Base-by-base conservation (phyloP, 441 rosid genomes). In the Hura crepitans region DNA sequence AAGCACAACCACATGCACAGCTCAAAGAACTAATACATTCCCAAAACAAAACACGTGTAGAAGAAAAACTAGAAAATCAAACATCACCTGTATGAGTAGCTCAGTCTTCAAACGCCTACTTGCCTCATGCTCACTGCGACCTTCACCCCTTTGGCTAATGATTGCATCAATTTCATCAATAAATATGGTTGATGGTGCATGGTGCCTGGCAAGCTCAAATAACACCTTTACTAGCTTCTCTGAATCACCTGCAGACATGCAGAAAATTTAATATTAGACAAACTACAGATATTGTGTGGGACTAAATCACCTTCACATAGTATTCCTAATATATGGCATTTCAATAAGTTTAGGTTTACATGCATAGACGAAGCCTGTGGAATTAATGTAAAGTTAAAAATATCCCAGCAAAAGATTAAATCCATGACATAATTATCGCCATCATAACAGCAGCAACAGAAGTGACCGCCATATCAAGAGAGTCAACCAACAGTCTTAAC, bases 31-130 rank as follows among this genome's bases (percentile, higher is more conserved):
- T n/a, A 15, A 31, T 2, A 35, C 9, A 15, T 42, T 13, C 23
- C 25, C 10, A n/a, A 47, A 31, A 30, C 23, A 46, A 30, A 46
- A 18, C 13, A 27, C 25, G 53, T 23, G 22, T 39, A 13, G 11
- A 17, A 15, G 46, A 5, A 55, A 64, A 39, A 46, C 11, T 74
- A 37, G 13, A 22, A 71, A 62, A 71, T 67, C 35, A 70, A 69
- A 79, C 66, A 67, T 69, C 75, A 90, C 99, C 96, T 94, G 99
- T 72, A 94, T 86, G 60, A 94, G 97, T 17, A 94, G 89, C 80
- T 94, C 97, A 1, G 99, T 94, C 80, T 94, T 92, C 86, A 94
- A 82, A 72, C 97, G 97, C 84, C 99, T 84, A 69, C 99, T 94
- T 56, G 99, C 97, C 85, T 94, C 99, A 79, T 94, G 99, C 81